Base-by-base conservation (phyloP, 257 asterid genomes). In the Prunella vulgaris region DNA sequence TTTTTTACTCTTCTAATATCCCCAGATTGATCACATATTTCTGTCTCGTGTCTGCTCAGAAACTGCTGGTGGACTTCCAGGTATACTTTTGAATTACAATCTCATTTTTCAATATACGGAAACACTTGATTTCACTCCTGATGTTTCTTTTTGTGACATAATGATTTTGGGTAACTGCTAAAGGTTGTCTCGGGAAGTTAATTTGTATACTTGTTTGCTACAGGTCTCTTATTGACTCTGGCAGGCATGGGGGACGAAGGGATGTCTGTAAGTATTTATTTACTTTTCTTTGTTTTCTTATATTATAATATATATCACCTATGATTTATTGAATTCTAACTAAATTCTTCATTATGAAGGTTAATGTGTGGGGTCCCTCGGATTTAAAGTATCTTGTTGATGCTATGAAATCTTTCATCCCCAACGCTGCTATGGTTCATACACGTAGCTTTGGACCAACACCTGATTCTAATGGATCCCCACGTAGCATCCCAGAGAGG, bases 61-160 rank as follows among this genome's bases (percentile, higher is more conserved):
- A 87, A 94, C 99, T 75, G 92, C 97, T 22, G 97, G 99, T 74
- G 99, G 99, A 62, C 97, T 90, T 74, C 97, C 98, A 71, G 98
- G 97, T 90, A 57, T 68, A 81, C 42, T 48, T 33, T 35, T 66
- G 13, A 67, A 30, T 72, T 24, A 20, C 14, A 46, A 8, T 59
- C 5, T 46, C 35, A 38, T 21, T 38, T 30, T 65, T 70, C 10
- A 25, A 17, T 62, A 20, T 66, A 32, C 38, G 60, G 14, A 24
- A 46, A 5, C 62, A 67, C 21, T 28, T 48, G 21, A 15, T 68
- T 70, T 65, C 75, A n/a, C 14, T 5, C 57, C 56, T 52, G 2
- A 28, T 38, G 27, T 44, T 25, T 25, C 32, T 27, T 40, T 33
- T 17, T 3, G 35, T 51, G 27, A 20, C 18, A 15, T 25, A 62